Conservation (phyloP, 495 filamentous ascomycete species). For the Lindgomyces ingoldianus region DNA sequence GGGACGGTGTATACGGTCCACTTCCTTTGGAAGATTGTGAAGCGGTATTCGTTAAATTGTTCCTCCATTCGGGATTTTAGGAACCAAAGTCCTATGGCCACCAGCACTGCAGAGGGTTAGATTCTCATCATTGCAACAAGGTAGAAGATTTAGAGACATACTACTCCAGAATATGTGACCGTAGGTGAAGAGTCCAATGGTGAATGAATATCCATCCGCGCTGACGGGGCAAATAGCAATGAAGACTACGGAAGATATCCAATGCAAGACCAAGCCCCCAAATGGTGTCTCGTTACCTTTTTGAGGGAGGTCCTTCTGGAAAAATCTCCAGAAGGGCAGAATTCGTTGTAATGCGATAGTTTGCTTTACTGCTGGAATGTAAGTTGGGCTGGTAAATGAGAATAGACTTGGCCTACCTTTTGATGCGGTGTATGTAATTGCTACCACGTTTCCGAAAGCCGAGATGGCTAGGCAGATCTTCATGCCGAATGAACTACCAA, state of each 20-base stretch:
- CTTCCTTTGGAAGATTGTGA: conserved; percentile 16
- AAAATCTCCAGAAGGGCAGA: neutral
- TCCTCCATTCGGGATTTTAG: conserved; percentile 7
- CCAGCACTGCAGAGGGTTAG: conserved; percentile 4
- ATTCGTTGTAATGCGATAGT: neutral
- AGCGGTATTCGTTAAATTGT: neutral
- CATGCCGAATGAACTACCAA: neutral
- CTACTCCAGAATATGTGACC: conserved; percentile 19
- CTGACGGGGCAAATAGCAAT: conserved; percentile 3
- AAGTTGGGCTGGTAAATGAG: neutral
- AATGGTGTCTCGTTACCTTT: neutral
- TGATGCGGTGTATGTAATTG: neutral
- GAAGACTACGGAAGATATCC: neutral
- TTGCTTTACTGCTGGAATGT: neutral
- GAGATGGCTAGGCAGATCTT: conserved; percentile 17
- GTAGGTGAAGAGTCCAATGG: conserved; percentile 22
- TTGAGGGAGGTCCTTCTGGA: too few relatives aligned
- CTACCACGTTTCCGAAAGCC: conserved; percentile 6
- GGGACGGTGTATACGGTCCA: neutral
- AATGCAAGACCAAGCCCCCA: neutral
- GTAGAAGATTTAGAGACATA: neutral
- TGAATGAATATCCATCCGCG: conserved; percentile 19
- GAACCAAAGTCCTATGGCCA: conserved; percentile 12
- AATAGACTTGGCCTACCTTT: neutral
- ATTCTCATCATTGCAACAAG: neutral